phyloP scores from a whole-genome alignment of 2,329 filamentous ascomycete genomes.

The Akanthomyces muscarius region DNA sequence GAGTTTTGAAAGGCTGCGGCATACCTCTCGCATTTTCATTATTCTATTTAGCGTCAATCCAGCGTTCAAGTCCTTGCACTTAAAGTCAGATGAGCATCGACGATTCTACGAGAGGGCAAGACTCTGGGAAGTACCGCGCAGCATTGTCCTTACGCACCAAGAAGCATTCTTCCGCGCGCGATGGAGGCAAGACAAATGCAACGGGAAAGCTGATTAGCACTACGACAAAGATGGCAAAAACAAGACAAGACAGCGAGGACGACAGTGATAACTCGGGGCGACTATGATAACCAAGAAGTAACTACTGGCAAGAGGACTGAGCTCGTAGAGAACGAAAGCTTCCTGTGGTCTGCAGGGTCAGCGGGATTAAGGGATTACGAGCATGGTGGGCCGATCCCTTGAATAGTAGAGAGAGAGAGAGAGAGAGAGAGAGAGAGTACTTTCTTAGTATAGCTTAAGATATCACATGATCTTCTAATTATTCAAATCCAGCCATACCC shows the following conservation, averaged over 20 bases:
- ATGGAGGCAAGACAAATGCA: neutral
- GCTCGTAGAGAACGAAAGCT: neutral
- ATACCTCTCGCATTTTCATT: constrained; percentile 4
- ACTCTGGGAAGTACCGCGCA: neutral
- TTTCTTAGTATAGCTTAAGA: neutral
- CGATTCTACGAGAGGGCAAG: neutral
- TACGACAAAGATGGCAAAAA: neutral
- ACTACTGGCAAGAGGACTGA: neutral
- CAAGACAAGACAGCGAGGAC: neutral
- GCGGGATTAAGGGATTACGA: neutral
- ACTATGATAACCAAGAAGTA: neutral
- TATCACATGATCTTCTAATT: neutral
- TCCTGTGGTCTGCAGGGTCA: neutral
- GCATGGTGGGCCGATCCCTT: neutral
- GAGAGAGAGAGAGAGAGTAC: neutral
- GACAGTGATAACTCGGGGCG: neutral
- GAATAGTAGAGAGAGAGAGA: neutral
- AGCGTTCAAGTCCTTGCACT: neutral
- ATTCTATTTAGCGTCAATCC: neutral
- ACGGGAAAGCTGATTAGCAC: neutral
- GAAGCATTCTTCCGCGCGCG: neutral
- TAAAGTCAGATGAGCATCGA: neutral
- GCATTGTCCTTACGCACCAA: neutral
- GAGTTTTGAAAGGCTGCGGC: neutral
- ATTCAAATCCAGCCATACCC: neutral